A percentile compares a stretch with the other conserved stretches of the same genome.
Conservation (phyloP, 805 yeast genomes). For the Pichia phayaonensis region DNA sequence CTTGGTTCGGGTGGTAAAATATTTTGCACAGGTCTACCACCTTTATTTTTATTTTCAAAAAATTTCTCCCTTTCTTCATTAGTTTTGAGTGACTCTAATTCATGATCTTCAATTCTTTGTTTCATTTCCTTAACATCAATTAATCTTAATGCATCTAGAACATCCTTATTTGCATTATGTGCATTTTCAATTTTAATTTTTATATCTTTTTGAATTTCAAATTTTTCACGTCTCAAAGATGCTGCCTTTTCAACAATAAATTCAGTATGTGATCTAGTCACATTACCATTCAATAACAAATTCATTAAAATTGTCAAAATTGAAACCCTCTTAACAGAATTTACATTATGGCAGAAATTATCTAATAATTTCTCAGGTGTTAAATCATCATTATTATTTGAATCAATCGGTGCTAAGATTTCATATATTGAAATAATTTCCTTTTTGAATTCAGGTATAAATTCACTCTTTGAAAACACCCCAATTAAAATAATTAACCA, state of each 20-base stretch:
- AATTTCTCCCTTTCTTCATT: slow-evolving; percentile 14
- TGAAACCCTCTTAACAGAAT: slow-evolving; percentile 39
- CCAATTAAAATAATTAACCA: slow-evolving; percentile 82
- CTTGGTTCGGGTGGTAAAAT: slow-evolving; percentile 25
- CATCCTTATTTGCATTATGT: slow-evolving; percentile 36
- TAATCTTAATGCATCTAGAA: slow-evolving; percentile 25
- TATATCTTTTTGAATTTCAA: slow-evolving; percentile 58
- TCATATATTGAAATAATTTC: slow-evolving; percentile 45
- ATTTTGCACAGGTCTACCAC: slow-evolving; percentile 24
- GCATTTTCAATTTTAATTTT: slow-evolving; percentile 46
- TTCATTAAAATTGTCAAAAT: slow-evolving; percentile 54
- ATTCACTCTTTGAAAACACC: slow-evolving; percentile 51
- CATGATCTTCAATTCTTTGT: slow-evolving; percentile 19
- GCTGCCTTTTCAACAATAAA: slow-evolving; percentile 58
- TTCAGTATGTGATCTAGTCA: slow-evolving; percentile 60
- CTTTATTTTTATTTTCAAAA: slow-evolving; percentile 9
- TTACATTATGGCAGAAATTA: slow-evolving; percentile 49
- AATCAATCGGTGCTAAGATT: slow-evolving; percentile 45
- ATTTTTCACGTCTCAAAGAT: slow-evolving; percentile 53
- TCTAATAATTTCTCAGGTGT: slow-evolving; percentile 41
- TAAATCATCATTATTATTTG: slow-evolving; percentile 31
- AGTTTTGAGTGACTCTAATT: slow-evolving; percentile 11
- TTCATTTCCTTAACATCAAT: slow-evolving; percentile 19
- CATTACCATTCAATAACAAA: slow-evolving; percentile 48
- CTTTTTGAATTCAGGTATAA: slow-evolving; percentile 45